Percentiles rank a stretch among this genome's conserved stretches.
Conservation (phyloP, 1,139 yeast genomes). For the Candida albicans region DNA sequence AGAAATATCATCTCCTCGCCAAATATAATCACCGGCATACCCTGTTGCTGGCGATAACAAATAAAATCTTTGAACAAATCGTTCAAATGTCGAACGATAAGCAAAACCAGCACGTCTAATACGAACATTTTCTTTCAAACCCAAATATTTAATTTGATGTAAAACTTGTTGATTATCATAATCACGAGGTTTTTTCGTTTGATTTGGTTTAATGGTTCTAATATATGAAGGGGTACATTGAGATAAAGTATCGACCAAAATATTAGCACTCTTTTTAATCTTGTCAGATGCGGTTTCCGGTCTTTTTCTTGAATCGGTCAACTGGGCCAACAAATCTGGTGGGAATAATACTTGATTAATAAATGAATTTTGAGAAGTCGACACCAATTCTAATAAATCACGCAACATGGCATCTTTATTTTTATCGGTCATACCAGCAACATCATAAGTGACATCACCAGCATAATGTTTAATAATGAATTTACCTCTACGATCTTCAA, state of each 20-base stretch:
- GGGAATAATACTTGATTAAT: conserved; percentile 70
- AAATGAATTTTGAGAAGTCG: conserved; percentile 70
- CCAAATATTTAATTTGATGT: conserved; percentile 94
- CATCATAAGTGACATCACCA: conserved; percentile 95
- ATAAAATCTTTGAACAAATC: conserved; percentile 95
- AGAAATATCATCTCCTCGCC: conserved; percentile 83
- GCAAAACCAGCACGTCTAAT: conserved; percentile 99
- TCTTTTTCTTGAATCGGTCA: conserved; percentile 73
- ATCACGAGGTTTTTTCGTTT: conserved; percentile 86
- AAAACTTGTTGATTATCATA: conserved; percentile 87
- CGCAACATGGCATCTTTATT: conserved; percentile 93
- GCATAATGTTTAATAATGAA: conserved; percentile 96
- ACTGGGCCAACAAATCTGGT: conserved; percentile 53
- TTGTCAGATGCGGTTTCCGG: conserved; percentile 98
- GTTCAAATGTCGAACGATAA: conserved; percentile 93
- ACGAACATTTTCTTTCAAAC: conserved; percentile 94
- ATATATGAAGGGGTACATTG: conserved; percentile 93
- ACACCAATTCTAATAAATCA: conserved; percentile 77
- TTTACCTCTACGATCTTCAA: conserved; percentile 85
- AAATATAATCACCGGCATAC: conserved; percentile 96
- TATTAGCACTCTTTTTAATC: conserved; percentile 88
- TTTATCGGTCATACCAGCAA: conserved; percentile 91
- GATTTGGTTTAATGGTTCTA: conserved; percentile 97
- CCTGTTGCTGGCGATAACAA: conserved; percentile 85
- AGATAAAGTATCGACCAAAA: conserved; percentile 84